Conservation (phyloP, 805 yeast genomes). For the Metschnikowia proteae region DNA sequence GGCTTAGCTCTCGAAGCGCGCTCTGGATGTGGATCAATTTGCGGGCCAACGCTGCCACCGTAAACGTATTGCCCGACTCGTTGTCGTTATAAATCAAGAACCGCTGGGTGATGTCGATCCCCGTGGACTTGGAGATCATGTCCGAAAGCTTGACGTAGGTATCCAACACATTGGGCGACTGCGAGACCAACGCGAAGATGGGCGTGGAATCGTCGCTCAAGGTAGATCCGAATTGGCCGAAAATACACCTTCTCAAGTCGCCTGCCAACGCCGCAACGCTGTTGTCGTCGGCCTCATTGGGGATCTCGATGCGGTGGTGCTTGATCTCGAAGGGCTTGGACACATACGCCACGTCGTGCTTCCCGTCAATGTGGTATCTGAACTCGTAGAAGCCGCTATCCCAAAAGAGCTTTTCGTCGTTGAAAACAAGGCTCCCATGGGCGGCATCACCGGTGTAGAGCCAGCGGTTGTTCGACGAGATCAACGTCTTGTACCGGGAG, state of each 20-base stretch:
- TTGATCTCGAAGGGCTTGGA: constrained; percentile 65
- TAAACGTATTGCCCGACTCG: constrained; percentile 21
- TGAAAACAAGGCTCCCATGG: constrained; percentile 49
- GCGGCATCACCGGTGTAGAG: constrained; percentile 36
- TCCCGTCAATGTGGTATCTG: constrained; percentile 62
- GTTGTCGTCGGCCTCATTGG: constrained; percentile 29
- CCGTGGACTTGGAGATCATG: constrained; percentile 33
- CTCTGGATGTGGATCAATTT: constrained; percentile 34
- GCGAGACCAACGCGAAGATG: constrained; percentile 25
- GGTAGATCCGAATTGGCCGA: constrained; percentile 27
- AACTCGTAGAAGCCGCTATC: constrained; percentile 72
- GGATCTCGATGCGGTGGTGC: constrained; percentile 36
- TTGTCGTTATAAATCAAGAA: constrained; percentile 29
- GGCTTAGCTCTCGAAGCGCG: constrained; percentile 34
- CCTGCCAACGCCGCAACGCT: constrained; percentile 22
- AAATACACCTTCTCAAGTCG: constrained; percentile 28
- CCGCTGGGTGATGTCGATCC: constrained; percentile 35
- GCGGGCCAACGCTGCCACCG: constrained; percentile 26
- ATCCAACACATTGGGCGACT: constrained; percentile 27
- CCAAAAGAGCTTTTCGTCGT: constrained; percentile 49
- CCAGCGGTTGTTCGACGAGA: constrained; percentile 71
- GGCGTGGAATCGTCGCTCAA: constrained; percentile 23
- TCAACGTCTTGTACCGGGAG: constrained; percentile 51
- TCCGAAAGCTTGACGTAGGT: constrained; percentile 25
- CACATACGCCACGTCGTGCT: constrained; percentile 65